Conservation (phyloP, 352 stramenopile species). For the Phytophthora quininea region DNA sequence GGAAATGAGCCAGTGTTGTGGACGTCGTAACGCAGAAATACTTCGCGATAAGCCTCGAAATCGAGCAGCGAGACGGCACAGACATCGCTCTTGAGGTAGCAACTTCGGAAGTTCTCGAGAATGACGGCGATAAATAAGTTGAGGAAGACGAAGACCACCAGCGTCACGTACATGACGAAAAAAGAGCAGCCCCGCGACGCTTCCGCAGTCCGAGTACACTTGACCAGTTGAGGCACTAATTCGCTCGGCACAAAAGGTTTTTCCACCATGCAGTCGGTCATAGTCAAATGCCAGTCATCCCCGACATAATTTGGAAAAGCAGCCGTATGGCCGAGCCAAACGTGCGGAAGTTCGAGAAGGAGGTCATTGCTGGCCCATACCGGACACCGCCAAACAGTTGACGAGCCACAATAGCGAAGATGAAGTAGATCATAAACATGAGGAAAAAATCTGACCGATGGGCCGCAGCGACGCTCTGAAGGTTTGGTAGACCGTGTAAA, state of each 20-base stretch:
- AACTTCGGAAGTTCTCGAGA: slow-evolving; percentile 83
- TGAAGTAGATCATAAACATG: slow-evolving; percentile 85
- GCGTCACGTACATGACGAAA: slow-evolving; percentile 76
- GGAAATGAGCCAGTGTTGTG: slow-evolving; percentile 61
- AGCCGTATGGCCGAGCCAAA: slow-evolving; percentile 67
- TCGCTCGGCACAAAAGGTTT: slow-evolving; percentile 63
- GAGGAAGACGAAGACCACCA: slow-evolving; percentile 84
- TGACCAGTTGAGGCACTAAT: slow-evolving; percentile 34
- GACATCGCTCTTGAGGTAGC: slow-evolving; percentile 79
- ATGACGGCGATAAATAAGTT: slow-evolving; percentile 87
- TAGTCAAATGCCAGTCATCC: slow-evolving; percentile 82
- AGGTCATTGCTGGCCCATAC: slow-evolving; percentile 63
- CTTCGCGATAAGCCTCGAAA: slow-evolving; percentile 75
- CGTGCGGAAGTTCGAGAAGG: slow-evolving; percentile 74
- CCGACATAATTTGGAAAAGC: slow-evolving; percentile 85
- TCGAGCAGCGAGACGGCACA: slow-evolving; percentile 77
- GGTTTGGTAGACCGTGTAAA: slow-evolving; percentile 81
- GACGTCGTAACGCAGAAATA: slow-evolving; percentile 70
- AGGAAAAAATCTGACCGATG: slow-evolving; percentile 83
- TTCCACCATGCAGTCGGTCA: slow-evolving; percentile 77
- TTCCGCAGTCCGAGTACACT: slow-evolving; percentile 71
- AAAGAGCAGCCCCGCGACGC: slow-evolving; percentile 46
- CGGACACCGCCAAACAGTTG: slow-evolving; percentile 78
- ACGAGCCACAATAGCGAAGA: slow-evolving; percentile 74
- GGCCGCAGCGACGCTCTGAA: slow-evolving; percentile 71